Percentiles rank a stretch among this genome's conserved stretches.
Evolutionary conservation across 2,329 filamentous ascomycete genomes (phyloP).

Genomic region (Claviceps arundinis): DNA sequence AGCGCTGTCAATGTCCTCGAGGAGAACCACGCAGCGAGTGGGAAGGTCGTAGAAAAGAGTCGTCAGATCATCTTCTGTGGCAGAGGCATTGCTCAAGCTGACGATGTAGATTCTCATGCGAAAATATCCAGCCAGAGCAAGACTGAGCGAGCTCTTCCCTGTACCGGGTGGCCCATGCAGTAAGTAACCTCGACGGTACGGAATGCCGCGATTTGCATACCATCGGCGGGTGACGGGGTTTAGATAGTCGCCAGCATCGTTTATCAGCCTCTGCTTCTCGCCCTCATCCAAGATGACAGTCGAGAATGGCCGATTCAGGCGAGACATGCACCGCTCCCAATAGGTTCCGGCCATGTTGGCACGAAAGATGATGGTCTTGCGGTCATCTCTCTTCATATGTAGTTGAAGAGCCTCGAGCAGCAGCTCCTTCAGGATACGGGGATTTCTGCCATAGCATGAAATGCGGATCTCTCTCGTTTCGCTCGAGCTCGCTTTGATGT

Average conservation of each 20-base stretch:
- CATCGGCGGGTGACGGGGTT: slow-evolving; percentile 53
- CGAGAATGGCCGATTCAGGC: slow-evolving; percentile 46
- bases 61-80: slow-evolving; percentile 53
- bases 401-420: slow-evolving; percentile 42
- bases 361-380: slow-evolving; percentile 53
- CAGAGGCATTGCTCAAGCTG: slow-evolving; percentile 46
- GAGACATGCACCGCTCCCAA: slow-evolving; percentile 51
- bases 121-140: slow-evolving; percentile 58
- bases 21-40: slow-evolving; percentile 55
- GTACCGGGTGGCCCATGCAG: slow-evolving; percentile 71
- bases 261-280: slow-evolving; percentile 44
- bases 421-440: slow-evolving; percentile 46
- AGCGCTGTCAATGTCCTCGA: slow-evolving; percentile 66
- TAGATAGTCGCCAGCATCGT: slow-evolving; percentile 50
- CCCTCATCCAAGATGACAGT: slow-evolving; percentile 52
- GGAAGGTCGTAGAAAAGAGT: slow-evolving; percentile 54
- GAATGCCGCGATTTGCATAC: slow-evolving; percentile 75
- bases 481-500: slow-evolving; percentile 23
- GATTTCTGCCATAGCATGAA: slow-evolving; percentile 48
- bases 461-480: slow-evolving; percentile 47
- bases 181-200: slow-evolving; percentile 73
- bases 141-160: slow-evolving; percentile 60
- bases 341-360: slow-evolving; percentile 34
- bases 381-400: slow-evolving; percentile 44
- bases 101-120: slow-evolving; percentile 61